These are phyloP conservation scores for Hypholoma sublateritium DNA, from an alignment of 768 basidiomycete genomes.

Conservation along the genomic window DNA sequence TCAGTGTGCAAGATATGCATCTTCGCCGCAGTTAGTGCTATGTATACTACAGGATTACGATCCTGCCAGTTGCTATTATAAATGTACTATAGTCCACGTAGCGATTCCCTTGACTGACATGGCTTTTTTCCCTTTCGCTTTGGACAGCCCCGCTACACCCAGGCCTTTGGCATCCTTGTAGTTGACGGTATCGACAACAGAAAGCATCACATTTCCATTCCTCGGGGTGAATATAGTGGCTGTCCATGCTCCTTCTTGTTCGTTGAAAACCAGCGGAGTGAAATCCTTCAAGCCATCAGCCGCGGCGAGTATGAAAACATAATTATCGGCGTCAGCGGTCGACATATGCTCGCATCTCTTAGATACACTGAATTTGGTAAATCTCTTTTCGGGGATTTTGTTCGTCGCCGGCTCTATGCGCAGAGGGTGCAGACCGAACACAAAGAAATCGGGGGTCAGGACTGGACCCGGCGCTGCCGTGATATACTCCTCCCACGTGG, in stretches of 20 bases:
- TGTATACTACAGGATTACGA: no score
- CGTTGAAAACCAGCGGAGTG: slow-evolving; percentile 33
- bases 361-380: slow-evolving; percentile 36
- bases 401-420: slow-evolving; percentile 34
- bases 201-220: slow-evolving; percentile 33
- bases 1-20: neutral
- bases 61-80: neutral
- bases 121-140: slow-evolving; percentile 33
- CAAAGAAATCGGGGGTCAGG: slow-evolving; percentile 34
- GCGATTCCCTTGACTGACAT: slow-evolving; percentile 39
- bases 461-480: slow-evolving; percentile 36
- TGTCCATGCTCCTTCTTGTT: slow-evolving; percentile 40
- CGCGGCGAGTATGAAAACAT: slow-evolving; percentile 36
- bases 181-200: slow-evolving; percentile 33
- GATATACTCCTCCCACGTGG: slow-evolving; percentile 48
- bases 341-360: slow-evolving; percentile 51
- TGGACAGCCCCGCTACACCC: slow-evolving; percentile 29
- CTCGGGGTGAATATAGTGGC: slow-evolving; percentile 34
- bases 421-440: slow-evolving; percentile 30
- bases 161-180: slow-evolving; percentile 40
- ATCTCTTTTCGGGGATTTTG: slow-evolving; percentile 32
- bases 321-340: slow-evolving; percentile 39
- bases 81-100: slow-evolving; percentile 30
- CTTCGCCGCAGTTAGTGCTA: no score
- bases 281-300: slow-evolving; percentile 26